Evolutionary conservation across 352 stramenopile genomes (phyloP), one percentile per base, ranked within the genome.

Genomic region (Phytophthora boehmeriae): DNA sequence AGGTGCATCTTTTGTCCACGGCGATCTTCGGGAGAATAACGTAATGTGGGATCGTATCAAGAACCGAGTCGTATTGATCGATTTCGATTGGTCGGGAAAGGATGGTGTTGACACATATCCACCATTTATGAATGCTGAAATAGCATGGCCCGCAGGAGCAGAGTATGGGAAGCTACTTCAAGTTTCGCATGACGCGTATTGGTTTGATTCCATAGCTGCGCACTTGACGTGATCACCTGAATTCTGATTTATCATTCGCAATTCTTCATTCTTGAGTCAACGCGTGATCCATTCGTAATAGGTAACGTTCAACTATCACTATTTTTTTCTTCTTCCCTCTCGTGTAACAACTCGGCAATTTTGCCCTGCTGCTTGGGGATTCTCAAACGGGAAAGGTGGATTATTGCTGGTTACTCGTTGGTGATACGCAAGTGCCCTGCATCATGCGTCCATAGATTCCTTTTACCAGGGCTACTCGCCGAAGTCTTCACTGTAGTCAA

Each of bases 401-500:
- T n/a, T n/a, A n/a, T n/a, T n/a, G n/a, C n/a, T n/a, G n/a, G n/a
- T n/a, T n/a, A n/a, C n/a, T n/a, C n/a, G n/a, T n/a, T n/a, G n/a
- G n/a, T n/a, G n/a, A n/a, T n/a, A n/a, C n/a, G n/a, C n/a, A n/a
- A 28, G 17, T 9, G 17, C 17, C 14, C 4, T 36, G 25, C 25
- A 14, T 36, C 30, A 17, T 30, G 34, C 10, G 44, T 36, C 44
- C 30, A 43, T 39, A 30, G 28, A 20, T 16, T 35, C n/a, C n/a
- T 54, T 14, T 41, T 27, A 48, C 5, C n/a, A 35, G 32, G 48
- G 39, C 35, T 71, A 63, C 10, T 67, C 52, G 17, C 58, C 80
- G 52, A 91, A 91, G 42, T 89, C 79, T 39, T 83, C 76, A 42
- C 82, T 89, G 54, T 90, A 89, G 25, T 80, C 70, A 25, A 68